Evolutionary conservation across 176 grass and related monocot genomes (phyloP).

Genomic region (Chloris gayana): DNA sequence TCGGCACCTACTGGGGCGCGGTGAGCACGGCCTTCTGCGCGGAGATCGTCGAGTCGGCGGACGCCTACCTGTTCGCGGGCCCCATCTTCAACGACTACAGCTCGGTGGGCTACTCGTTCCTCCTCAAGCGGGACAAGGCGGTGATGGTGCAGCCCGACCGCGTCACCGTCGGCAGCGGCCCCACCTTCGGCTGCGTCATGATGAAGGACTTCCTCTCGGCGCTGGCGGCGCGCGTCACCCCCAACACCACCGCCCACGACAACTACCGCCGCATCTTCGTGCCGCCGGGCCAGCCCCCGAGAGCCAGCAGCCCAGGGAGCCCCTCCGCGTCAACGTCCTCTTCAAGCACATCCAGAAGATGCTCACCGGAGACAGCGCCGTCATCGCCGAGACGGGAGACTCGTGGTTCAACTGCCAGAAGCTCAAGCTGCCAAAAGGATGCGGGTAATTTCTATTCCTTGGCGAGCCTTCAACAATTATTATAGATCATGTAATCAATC

Average conservation of each 20-base stretch:
- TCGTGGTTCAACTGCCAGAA: constrained; percentile 98
- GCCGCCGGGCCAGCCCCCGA: constrained; percentile 46
- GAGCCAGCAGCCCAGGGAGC: constrained; percentile 37
- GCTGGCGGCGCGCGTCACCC: constrained; percentile 43
- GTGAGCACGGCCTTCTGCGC: constrained; percentile 80
- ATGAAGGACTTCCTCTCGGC: constrained; percentile 68
- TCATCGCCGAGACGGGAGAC: constrained; percentile 75
- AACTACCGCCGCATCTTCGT: constrained; percentile 80
- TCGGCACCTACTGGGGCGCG: constrained; percentile 90
- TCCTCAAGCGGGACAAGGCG: constrained; percentile 71
- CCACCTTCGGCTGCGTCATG: constrained; percentile 71
- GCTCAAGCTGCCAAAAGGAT: constrained; percentile 63
- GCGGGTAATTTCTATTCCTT: constrained; percentile 33
- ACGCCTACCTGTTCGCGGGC: constrained; percentile 72
- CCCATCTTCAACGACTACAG: constrained; percentile 93
- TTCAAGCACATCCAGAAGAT: constrained; percentile 85
- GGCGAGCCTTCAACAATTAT: too few species aligned
- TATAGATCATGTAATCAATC: too few species aligned
- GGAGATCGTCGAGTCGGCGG: constrained; percentile 87
- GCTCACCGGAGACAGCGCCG: constrained; percentile 48
- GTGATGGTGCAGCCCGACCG: constrained; percentile 77
- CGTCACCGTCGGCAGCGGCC: constrained; percentile 68
- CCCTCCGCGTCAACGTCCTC: constrained; percentile 70
- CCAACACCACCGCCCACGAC: constrained; percentile 64
- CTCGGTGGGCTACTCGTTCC: constrained; percentile 72